phyloP scores from a whole-genome alignment of 2,329 filamentous ascomycete genomes.

The Colletotrichum limetticola region DNA sequence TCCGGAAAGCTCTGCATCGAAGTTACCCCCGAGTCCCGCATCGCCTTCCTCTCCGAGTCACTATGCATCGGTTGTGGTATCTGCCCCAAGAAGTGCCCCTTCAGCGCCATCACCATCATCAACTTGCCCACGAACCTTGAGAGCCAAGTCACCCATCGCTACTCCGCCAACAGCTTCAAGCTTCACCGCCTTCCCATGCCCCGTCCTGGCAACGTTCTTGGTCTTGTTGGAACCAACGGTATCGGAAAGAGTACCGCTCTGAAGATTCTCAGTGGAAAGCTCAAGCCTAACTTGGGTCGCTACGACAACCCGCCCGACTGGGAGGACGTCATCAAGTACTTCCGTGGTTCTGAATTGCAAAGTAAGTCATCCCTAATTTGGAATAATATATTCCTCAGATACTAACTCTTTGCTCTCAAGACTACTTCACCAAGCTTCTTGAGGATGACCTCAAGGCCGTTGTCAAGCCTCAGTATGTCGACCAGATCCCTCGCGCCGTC shows the following conservation, averaged over 20 bases:
- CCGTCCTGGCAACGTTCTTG: conserved; percentile 92
- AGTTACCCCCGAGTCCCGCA: conserved; percentile 86
- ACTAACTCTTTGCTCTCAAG: conserved; percentile 47
- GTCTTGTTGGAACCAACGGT: conserved; percentile 98
- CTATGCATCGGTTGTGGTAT: conserved; percentile 99
- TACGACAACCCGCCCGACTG: conserved; percentile 98
- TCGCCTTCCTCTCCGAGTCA: conserved; percentile 97
- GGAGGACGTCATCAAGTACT: conserved; percentile 99
- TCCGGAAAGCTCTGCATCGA: conserved; percentile 98
- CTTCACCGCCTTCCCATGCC: conserved; percentile 96
- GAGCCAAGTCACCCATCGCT: conserved; percentile 96
- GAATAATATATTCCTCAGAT: not conserved
- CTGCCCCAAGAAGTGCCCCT: conserved; percentile 99
- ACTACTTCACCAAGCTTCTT: conserved; percentile 98
- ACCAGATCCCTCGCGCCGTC: conserved; percentile 95
- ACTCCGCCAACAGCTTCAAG: conserved; percentile 99
- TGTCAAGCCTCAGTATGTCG: conserved; percentile 99
- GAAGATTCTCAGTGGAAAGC: conserved; percentile 97
- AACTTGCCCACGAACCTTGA: conserved; percentile 99
- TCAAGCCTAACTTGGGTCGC: conserved; percentile 96
- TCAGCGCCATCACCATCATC: conserved; percentile 99
- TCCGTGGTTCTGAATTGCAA: conserved; percentile 96
- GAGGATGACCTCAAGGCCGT: conserved; percentile 98
- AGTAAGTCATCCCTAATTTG: conserved; percentile 66
- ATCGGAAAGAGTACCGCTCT: conserved; percentile 99